A percentile compares a stretch with the other conserved stretches of the same genome.
Conservation (phyloP, 768 basidiomycete genomes). For the Grammothele lineata region DNA sequence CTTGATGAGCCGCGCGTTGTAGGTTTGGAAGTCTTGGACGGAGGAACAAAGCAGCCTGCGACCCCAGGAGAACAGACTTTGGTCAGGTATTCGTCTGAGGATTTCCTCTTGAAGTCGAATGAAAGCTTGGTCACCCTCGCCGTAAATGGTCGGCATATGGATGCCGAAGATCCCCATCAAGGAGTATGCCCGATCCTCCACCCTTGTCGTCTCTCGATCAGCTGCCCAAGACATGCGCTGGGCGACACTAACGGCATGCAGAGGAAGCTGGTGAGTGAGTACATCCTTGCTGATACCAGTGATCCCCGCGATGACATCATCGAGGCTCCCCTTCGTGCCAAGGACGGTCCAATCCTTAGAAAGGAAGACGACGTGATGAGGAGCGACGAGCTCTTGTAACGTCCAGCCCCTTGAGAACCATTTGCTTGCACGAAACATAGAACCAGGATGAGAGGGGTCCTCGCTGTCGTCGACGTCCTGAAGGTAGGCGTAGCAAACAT, state of each 20-base stretch:
- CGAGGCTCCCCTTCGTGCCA: not conserved
- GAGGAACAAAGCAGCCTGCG: too few species aligned
- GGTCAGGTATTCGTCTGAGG: not conserved
- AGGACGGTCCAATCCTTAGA: not conserved
- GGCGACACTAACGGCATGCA: not conserved
- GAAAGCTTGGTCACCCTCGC: not conserved
- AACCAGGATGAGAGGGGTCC: not conserved
- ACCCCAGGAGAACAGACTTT: not conserved
- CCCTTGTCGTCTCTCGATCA: not conserved
- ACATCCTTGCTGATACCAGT: not conserved
- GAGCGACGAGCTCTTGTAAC: not conserved
- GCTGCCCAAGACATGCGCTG: not conserved
- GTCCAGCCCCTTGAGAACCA: conserved; percentile 3
- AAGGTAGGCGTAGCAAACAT: conserved; percentile 4
- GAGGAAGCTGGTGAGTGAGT: not conserved
- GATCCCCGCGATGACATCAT: not conserved
- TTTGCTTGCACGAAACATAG: not conserved
- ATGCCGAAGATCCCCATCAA: not conserved
- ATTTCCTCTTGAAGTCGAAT: not conserved
- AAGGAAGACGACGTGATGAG: not conserved
- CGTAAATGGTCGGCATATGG: not conserved
- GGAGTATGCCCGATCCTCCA: not conserved
- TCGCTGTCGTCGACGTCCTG: conserved; percentile 2
- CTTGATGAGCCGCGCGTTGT: too few species aligned
- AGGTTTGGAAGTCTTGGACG: too few species aligned